A percentile compares a stretch with the other conserved stretches of the same genome.
phyloP scores from a whole-genome alignment of 2,329 filamentous ascomycete species.

The Aspergillus carbonarius region DNA sequence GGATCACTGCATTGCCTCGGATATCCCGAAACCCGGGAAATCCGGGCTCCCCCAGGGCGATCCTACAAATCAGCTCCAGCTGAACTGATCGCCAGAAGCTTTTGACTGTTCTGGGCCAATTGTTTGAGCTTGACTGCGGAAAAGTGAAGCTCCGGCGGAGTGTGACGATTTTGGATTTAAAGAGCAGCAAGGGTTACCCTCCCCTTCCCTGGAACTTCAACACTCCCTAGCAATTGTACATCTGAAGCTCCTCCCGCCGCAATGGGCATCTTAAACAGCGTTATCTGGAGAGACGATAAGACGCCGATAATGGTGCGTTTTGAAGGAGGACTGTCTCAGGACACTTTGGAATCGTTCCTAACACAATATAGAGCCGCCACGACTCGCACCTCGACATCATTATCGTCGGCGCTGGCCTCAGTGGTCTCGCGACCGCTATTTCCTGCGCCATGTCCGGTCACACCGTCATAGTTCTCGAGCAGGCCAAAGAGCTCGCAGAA shows the following conservation, averaged over 20 bases:
- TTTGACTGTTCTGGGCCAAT: background rate
- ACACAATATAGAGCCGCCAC: background rate
- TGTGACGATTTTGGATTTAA: background rate
- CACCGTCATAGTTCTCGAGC: slow-evolving; percentile 29
- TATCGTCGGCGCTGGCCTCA: slow-evolving; percentile 33
- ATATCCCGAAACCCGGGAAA: slow-evolving; percentile 3
- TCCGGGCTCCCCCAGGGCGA: background rate
- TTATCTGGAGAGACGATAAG: background rate
- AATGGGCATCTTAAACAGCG: slow-evolving; percentile 3
- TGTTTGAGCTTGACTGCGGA: background rate
- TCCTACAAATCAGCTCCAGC: background rate
- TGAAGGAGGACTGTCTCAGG: background rate
- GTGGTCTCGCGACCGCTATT: slow-evolving; percentile 32
- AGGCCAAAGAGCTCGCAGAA: slow-evolving; percentile 31
- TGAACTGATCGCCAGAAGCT: background rate
- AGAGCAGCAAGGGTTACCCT: background rate
- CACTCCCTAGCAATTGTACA: too few species aligned
- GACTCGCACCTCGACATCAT: slow-evolving; percentile 23
- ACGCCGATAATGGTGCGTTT: slow-evolving; percentile 4
- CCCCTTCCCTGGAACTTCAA: background rate
- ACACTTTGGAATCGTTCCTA: background rate
- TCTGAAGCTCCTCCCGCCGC: background rate
- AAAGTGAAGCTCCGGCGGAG: background rate
- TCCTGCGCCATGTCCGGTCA: slow-evolving; percentile 28
- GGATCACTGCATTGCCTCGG: background rate